Conservation (phyloP, 2,329 filamentous ascomycete genomes). For the Chalaropsis thielavioides region DNA sequence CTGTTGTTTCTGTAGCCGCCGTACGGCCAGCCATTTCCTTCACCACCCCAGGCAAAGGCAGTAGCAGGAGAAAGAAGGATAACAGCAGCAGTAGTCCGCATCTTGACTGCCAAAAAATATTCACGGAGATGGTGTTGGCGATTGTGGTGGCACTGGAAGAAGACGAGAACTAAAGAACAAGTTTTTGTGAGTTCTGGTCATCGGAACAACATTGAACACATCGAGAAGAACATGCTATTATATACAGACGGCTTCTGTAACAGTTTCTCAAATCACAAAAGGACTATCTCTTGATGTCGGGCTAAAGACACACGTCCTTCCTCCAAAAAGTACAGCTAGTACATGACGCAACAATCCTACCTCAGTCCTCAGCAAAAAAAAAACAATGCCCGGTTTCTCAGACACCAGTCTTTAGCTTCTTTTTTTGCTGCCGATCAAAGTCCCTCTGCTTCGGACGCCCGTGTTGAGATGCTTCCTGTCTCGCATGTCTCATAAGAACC, state of each 20-base stretch:
- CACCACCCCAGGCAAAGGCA: constrained; percentile 12
- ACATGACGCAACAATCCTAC: not conserved
- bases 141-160: not conserved
- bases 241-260: not conserved
- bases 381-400: not conserved
- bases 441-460: not conserved
- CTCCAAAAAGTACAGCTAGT: not conserved
- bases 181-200: not conserved
- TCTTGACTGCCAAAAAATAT: not conserved
- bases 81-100: constrained; percentile 14
- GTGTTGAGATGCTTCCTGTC: not conserved
- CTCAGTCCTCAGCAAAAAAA: not conserved
- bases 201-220: not conserved
- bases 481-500: not conserved
- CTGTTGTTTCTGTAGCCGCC: constrained; percentile 9
- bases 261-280: not conserved
- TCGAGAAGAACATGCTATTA: not conserved
- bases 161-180: not conserved
- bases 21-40: constrained; percentile 14
- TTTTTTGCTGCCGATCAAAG: not conserved
- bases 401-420: not conserved
- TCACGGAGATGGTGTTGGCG: not conserved
- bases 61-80: constrained; percentile 12
- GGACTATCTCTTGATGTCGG: not conserved
- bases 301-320: not conserved